A percentile compares a stretch with the other conserved stretches of the same genome.
phyloP scores from a whole-genome alignment of 1,139 yeast species.

The Blastobotrys serpentis region DNA sequence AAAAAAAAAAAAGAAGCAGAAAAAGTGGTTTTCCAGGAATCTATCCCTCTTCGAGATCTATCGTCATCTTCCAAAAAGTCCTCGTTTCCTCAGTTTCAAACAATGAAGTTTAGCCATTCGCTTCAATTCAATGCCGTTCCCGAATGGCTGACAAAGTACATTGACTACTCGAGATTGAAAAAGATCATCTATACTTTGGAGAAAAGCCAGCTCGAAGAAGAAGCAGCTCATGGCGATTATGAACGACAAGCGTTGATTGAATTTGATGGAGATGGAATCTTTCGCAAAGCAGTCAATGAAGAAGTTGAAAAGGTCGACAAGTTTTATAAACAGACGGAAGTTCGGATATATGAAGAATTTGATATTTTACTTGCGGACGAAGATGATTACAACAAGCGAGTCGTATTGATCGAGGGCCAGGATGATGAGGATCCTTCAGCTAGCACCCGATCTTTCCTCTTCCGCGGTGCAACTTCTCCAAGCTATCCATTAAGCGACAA shows the following conservation, averaged over 20 bases:
- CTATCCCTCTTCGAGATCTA: neutral
- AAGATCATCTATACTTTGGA: constrained; percentile 56
- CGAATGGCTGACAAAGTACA: constrained; percentile 70
- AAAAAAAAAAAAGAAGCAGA: too few species aligned
- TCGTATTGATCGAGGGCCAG: neutral
- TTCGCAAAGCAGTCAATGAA: constrained; percentile 50
- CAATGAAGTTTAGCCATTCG: constrained; percentile 75
- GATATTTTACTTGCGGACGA: constrained; percentile 47
- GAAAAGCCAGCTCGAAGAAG: constrained; percentile 35
- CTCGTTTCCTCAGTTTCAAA: neutral
- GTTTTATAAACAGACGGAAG: constrained; percentile 54
- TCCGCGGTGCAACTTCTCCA: neutral
- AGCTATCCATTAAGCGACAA: neutral
- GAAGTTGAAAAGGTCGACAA: constrained; percentile 57
- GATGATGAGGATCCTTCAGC: constrained; percentile 8
- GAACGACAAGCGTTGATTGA: constrained; percentile 40
- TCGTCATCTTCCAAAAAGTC: neutral
- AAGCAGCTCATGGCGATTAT: constrained; percentile 36
- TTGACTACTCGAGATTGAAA: constrained; percentile 64
- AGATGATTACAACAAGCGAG: constrained; percentile 23
- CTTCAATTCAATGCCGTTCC: constrained; percentile 78
- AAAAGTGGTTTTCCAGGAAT: neutral
- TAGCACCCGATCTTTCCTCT: constrained; percentile 4
- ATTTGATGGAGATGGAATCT: constrained; percentile 51
- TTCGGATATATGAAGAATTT: constrained; percentile 48